phyloP scores from a whole-genome alignment of 306 rosid species.

The Cicer cuneatum region DNA sequence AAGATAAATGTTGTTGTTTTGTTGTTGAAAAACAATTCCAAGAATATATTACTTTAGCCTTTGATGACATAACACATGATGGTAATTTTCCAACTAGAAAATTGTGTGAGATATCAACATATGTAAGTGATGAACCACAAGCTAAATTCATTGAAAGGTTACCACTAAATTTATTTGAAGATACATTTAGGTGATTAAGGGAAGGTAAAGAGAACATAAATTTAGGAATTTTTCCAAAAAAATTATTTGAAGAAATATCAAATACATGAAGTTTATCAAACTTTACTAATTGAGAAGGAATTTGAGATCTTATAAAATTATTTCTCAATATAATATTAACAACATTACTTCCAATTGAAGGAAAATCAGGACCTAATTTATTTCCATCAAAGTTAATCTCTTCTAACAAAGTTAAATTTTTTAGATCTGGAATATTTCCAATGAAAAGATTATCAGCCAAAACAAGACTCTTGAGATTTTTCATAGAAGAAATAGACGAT shows the following conservation, averaged over 20 bases:
- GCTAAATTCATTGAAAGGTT: conserved; percentile 53
- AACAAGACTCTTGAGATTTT: conserved; percentile 63
- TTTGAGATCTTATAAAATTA: conserved; percentile 68
- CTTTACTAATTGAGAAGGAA: conserved; percentile 48
- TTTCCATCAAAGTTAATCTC: conserved; percentile 74
- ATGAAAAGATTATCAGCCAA: conserved; percentile 71
- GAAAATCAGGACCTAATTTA: conserved; percentile 71
- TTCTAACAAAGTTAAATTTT: conserved; percentile 53
- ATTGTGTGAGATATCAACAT: conserved; percentile 81
- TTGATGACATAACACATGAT: conserved; percentile 63
- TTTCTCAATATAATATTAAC: conserved; percentile 58
- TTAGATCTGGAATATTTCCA: conserved; percentile 84
- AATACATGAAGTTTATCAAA: conserved; percentile 60
- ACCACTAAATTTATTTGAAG: conserved; percentile 72
- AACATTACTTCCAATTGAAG: conserved; percentile 58
- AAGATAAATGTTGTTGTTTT: conserved; percentile 66
- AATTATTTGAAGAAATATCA: conserved; percentile 68
- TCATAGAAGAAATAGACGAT: conserved; percentile 56
- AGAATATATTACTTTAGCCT: conserved; percentile 55
- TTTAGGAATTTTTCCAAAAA: conserved; percentile 68
- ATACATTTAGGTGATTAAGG: conserved; percentile 59
- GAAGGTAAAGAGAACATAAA: conserved; percentile 72
- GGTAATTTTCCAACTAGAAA: conserved; percentile 79
- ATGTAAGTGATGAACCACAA: conserved; percentile 61
- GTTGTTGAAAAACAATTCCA: conserved; percentile 78